Conservation (phyloP, 441 rosid genomes). For the Melianthus villosus region DNA sequence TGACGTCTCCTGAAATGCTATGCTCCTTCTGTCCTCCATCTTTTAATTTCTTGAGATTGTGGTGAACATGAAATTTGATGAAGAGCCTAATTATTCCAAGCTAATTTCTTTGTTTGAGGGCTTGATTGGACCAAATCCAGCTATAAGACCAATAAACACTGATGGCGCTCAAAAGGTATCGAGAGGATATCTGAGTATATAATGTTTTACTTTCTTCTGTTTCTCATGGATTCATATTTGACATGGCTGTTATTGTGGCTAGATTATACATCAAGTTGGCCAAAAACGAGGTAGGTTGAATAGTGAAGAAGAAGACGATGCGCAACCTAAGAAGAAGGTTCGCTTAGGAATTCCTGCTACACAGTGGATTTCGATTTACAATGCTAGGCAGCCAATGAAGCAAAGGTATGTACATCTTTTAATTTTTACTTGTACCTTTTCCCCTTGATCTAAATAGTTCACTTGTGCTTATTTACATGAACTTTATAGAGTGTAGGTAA, state of each 20-base stretch:
- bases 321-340: constrained; percentile 76
- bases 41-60: constrained; percentile 72
- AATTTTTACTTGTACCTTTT: neutral
- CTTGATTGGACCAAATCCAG: constrained; percentile 65
- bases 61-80: constrained; percentile 82
- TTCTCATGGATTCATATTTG: neutral
- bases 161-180: constrained; percentile 90
- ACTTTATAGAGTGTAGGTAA: too few relatives aligned
- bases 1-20: constrained; percentile 70
- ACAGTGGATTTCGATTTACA: constrained; percentile 86
- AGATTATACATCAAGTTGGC: constrained; percentile 80
- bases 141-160: constrained; percentile 76
- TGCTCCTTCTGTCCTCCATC: constrained; percentile 76
- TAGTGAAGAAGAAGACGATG: constrained; percentile 57
- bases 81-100: constrained; percentile 86
- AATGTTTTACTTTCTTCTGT: neutral
- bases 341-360: constrained; percentile 95
- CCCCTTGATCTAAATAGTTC: neutral
- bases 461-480: too few relatives aligned
- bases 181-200: neutral
- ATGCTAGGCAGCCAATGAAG: constrained; percentile 88
- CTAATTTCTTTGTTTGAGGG: constrained; percentile 80
- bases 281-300: constrained; percentile 83
- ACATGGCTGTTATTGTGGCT: too few relatives aligned
- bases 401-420: constrained; percentile 36